Evolutionary conservation across 2,329 filamentous ascomycete species (phyloP), one percentile per base, ranked within the genome.

Genomic region (Neonectria neomacrospora): DNA sequence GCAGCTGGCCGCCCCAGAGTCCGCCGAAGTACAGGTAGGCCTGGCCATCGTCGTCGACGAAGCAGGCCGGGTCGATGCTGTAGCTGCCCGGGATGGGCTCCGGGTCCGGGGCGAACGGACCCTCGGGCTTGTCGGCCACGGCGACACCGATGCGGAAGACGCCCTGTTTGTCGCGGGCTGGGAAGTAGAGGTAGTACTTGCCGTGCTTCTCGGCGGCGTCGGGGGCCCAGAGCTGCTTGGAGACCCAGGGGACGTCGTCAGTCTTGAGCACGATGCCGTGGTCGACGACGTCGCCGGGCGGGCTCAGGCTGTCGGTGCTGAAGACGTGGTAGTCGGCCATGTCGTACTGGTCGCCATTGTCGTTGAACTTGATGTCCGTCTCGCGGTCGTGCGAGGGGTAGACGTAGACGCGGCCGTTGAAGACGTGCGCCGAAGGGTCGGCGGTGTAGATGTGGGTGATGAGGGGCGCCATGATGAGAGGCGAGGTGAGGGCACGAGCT

Each of bases 301-400:
- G 80, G 58, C 87, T 84, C 61, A 87, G 78, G 28, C 80, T 81
- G 11, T 77, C 70, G 26, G 79, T 80, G 68, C 86, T 89, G 78
- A 94, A 89, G 76, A 94, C 91, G 78, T 94, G 91, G 83, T 94
- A 94, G 81, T 94, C 91, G 59, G 81, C 84, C 91, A 94, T 94
- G 80, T 93, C 91, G 77, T 93, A 94, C 76, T 94, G 91, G 80
- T 93, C 91, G 74, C 91, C 91, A 83, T 93, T 93, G 83, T 94
- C 91, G 80, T 94, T 94, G 82, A 91, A 90, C 61, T 85, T 61
- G 76, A 93, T 91, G 77, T 88, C 85, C 5, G 90, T 92, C 77
- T 92, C 89, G 69, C 90, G 86, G 78, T 94, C 91, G 79, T 94
- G 91, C 22, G 91, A 94, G 20, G 91, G 91, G 80, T 94, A 94